Evolutionary conservation across 1,284 basidiomycete genomes (phyloP).

Genomic region (Xerocomus minutiporus): DNA sequence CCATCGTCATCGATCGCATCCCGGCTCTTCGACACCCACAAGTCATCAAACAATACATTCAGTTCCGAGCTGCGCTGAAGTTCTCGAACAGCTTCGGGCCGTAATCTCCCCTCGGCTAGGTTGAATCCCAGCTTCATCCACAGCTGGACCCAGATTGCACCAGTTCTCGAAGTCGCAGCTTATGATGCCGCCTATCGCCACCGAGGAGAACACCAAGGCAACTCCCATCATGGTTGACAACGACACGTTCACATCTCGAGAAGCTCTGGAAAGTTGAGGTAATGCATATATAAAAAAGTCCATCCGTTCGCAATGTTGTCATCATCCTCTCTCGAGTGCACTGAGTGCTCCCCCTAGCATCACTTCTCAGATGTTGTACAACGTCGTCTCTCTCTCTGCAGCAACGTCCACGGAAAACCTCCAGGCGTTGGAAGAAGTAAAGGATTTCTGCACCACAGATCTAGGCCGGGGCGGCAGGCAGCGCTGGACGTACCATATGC

Average conservation of each 20-base stretch:
- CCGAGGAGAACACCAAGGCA: constrained; percentile 22
- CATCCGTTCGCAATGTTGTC: constrained; percentile 12
- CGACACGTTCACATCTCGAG: constrained; percentile 15
- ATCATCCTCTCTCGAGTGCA: constrained; percentile 10
- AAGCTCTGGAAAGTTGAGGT: constrained; percentile 2
- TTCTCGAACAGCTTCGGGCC: constrained; percentile 22
- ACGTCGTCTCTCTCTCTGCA: constrained; percentile 38
- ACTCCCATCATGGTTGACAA: constrained; percentile 11
- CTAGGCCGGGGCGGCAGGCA: constrained; percentile 50
- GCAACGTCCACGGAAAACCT: constrained; percentile 47
- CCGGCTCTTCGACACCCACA: constrained; percentile 10
- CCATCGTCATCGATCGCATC: constrained; percentile 8
- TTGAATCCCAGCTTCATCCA: constrained; percentile 24
- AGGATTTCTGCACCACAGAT: constrained; percentile 51
- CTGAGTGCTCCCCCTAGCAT: constrained; percentile 4
- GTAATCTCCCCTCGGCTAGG: constrained; percentile 24
- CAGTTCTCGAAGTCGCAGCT: constrained; percentile 19
- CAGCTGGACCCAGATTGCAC: constrained; percentile 12
- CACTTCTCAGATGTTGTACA: constrained; percentile 31
- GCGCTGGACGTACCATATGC: constrained; percentile 53
- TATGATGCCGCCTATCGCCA: constrained; percentile 24
- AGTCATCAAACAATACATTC: constrained; percentile 16
- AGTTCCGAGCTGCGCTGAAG: constrained; percentile 7
- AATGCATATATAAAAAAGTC: constrained; percentile 23
- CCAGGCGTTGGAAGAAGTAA: constrained; percentile 49